A percentile compares a stretch with the other conserved stretches of the same genome.
Evolutionary conservation across 2,329 filamentous ascomycete species (phyloP).

Genomic region (Rachicladosporium sp.): DNA sequence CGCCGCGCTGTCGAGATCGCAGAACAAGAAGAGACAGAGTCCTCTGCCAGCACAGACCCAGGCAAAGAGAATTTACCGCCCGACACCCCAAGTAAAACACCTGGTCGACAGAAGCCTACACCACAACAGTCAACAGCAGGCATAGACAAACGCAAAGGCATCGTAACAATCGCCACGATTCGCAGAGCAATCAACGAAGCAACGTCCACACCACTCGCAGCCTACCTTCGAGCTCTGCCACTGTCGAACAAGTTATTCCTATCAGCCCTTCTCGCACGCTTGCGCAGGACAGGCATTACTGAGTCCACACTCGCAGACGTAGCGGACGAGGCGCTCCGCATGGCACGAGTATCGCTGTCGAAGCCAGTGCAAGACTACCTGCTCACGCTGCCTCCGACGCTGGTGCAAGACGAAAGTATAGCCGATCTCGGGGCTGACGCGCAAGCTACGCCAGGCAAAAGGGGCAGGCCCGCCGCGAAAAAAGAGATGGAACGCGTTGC

Average conservation of each 20-base stretch:
- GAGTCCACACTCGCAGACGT: constrained; percentile 86
- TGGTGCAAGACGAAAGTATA: constrained; percentile 4
- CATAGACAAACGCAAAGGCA: constrained; percentile 27
- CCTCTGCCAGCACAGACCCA: constrained; percentile 19
- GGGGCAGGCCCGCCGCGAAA: constrained; percentile 19
- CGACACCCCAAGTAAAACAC: constrained; percentile 51
- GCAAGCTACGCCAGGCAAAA: constrained; percentile 20
- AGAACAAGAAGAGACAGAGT: constrained; percentile 48
- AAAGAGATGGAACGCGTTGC: constrained; percentile 26
- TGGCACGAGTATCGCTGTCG: constrained; percentile 49
- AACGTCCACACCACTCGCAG: constrained; percentile 82
- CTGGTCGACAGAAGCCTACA: constrained; percentile 23
- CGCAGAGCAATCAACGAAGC: constrained; percentile 92
- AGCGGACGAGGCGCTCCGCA: constrained; percentile 67
- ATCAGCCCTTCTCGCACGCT: constrained; percentile 64
- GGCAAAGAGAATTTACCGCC: constrained; percentile 31
- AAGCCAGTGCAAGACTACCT: constrained; percentile 52
- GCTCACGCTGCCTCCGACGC: constrained; percentile 25
- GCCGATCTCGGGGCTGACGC: constrained; percentile 7
- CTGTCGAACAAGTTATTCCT: constrained; percentile 76
- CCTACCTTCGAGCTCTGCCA: constrained; percentile 72
- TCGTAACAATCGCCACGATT: constrained; percentile 85
- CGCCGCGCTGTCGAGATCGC: constrained; percentile 89
- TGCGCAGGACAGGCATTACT: constrained; percentile 68
- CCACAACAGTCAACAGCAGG: constrained; percentile 11